Conservation (phyloP, 2,329 filamentous ascomycete species). For the Scedosporium apiospermum region DNA sequence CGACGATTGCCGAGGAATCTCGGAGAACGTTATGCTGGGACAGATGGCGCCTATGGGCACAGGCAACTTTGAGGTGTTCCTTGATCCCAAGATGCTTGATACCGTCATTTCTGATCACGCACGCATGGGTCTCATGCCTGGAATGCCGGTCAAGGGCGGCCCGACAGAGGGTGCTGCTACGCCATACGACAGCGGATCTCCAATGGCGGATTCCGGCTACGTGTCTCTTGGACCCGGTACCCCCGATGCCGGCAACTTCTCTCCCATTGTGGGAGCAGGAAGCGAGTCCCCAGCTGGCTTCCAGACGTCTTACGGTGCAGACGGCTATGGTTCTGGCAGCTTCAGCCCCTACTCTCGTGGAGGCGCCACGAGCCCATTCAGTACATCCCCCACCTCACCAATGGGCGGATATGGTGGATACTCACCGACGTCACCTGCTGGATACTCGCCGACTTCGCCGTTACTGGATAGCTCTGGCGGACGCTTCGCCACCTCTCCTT, state of each 20-base stretch:
- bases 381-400: conserved; percentile 57
- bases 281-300: conserved; percentile 64
- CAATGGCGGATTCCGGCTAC: conserved; percentile 63
- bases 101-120: conserved; percentile 91
- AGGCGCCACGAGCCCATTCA: conserved; percentile 67
- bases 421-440: conserved; percentile 67
- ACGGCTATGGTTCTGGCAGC: conserved; percentile 37
- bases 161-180: conserved; percentile 79
- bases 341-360: conserved; percentile 56
- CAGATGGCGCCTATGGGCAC: conserved; percentile 97
- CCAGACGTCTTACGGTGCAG: conserved; percentile 47
- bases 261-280: conserved; percentile 65
- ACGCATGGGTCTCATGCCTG: conserved; percentile 71
- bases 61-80: conserved; percentile 85
- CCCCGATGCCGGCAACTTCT: conserved; percentile 59
- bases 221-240: conserved; percentile 44
- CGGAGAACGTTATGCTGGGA: conserved; percentile 96
- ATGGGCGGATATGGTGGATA: conserved; percentile 51
- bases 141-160: conserved; percentile 65
- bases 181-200: conserved; percentile 84
- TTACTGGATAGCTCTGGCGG: conserved; percentile 44
- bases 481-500: conserved; percentile 48
- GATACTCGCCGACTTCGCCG: conserved; percentile 71
- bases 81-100: conserved; percentile 92
- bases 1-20: conserved; percentile 95